A percentile compares a stretch with the other conserved stretches of the same genome.
Conservation (phyloP, 2,329 filamentous ascomycete species). For the Epichloe uncinata region DNA sequence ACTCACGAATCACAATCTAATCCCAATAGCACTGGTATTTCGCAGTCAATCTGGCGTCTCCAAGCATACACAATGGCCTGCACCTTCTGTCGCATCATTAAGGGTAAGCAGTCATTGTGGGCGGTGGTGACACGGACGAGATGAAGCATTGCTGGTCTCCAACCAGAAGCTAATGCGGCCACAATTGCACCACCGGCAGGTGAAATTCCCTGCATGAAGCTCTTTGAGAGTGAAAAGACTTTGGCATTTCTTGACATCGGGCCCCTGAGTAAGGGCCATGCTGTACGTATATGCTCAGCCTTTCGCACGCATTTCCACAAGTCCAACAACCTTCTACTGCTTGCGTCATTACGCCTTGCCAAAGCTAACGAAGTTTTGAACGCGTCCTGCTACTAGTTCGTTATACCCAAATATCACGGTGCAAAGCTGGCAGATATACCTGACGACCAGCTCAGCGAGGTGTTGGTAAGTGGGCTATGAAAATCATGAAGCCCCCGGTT, state of each 20-base stretch:
- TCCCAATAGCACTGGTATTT: not conserved
- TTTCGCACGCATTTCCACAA: not conserved
- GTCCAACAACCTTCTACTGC: not conserved
- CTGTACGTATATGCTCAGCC: constrained; percentile 43
- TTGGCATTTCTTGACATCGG: constrained; percentile 95
- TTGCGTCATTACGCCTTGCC: not conserved
- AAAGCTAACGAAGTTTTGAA: not conserved
- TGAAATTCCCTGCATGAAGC: constrained; percentile 92
- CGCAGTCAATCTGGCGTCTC: not conserved
- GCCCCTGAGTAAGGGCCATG: constrained; percentile 76
- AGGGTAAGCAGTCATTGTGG: constrained; percentile 41
- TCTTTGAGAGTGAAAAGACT: constrained; percentile 88
- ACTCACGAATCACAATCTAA: too few species aligned
- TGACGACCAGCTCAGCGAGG: constrained; percentile 70
- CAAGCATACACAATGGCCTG: constrained; percentile 34
- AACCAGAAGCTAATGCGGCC: not conserved
- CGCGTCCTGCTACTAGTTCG: constrained; percentile 45
- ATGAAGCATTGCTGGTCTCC: not conserved
- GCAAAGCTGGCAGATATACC: constrained; percentile 86
- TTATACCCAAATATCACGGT: constrained; percentile 92
- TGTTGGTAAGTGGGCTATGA: constrained; percentile 47
- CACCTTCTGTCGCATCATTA: constrained; percentile 98
- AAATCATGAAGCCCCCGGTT: not conserved
- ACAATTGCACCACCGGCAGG: constrained; percentile 35
- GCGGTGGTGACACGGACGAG: not conserved